phyloP scores from a whole-genome alignment of 805 yeast species.

The Sugiyamaella chiloensis region DNA sequence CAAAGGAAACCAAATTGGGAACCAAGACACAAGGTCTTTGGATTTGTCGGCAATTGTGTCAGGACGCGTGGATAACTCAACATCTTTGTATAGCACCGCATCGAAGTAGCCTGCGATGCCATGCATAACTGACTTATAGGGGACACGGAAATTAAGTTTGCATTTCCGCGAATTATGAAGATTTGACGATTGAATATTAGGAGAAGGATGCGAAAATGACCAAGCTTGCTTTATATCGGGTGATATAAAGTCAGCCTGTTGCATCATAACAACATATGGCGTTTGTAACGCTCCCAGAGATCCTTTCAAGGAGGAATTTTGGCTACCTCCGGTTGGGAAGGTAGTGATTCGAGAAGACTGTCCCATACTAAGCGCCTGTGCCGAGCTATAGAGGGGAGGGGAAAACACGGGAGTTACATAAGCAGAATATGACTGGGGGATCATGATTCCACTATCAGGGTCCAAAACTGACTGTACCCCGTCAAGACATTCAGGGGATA shows the following conservation, averaged over 20 bases:
- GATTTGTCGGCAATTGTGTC: conserved; percentile 36
- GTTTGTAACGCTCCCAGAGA: conserved; percentile 23
- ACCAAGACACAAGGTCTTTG: conserved; percentile 57
- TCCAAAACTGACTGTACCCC: conserved; percentile 42
- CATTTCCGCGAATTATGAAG: conserved; percentile 25
- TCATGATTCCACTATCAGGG: conserved; percentile 48
- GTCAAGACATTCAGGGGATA: conserved; percentile 76
- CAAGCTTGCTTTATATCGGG: conserved; percentile 50
- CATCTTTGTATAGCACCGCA: conserved; percentile 63
- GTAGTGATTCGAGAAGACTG: conserved; percentile 3
- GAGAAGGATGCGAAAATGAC: conserved; percentile 56
- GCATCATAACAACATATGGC: conserved; percentile 46
- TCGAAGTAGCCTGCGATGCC: conserved; percentile 75
- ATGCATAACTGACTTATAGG: conserved; percentile 55
- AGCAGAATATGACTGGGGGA: conserved; percentile 59
- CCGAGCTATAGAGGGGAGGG: conserved; percentile 45
- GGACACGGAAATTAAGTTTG: conserved; percentile 43
- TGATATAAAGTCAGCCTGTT: conserved; percentile 43
- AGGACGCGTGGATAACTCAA: conserved; percentile 52
- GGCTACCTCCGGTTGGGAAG: not conserved
- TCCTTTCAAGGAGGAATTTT: not conserved
- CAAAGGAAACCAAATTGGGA: conserved; percentile 64
- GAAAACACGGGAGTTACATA: conserved; percentile 65
- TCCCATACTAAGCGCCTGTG: conserved; percentile 14
- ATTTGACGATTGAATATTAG: conserved; percentile 14